phyloP scores from a whole-genome alignment of 139 green algal species.

The Chlamydomonas sphaeroides region DNA sequence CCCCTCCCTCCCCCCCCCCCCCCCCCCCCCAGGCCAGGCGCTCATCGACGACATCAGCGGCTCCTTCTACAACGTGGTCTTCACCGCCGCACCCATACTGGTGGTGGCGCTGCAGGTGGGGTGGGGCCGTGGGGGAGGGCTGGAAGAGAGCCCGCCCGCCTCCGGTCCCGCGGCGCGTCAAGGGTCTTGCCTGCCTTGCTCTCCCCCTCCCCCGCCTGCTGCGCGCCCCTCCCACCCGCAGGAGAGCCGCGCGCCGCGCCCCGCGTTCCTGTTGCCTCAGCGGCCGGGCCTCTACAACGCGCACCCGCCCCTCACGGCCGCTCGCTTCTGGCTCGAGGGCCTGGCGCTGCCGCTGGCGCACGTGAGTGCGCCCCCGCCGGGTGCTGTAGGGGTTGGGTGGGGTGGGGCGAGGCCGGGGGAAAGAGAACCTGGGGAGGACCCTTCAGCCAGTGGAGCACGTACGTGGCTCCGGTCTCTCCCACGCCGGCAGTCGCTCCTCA shows the following conservation, averaged over 20 bases:
- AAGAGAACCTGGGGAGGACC: too few species aligned
- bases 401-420: too few species aligned
- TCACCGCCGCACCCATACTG: slow-evolving; percentile 60
- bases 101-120: slow-evolving; percentile 58
- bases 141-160: too few species aligned
- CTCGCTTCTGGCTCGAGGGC: slow-evolving; percentile 17
- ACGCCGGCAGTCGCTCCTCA: too few species aligned
- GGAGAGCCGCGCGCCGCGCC: slow-evolving; percentile 12
- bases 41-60: slow-evolving; percentile 59
- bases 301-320: slow-evolving; percentile 58
- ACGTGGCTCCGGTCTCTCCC: too few species aligned
- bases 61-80: slow-evolving; percentile 67
- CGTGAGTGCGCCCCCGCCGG: too few species aligned
- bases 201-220: background rate
- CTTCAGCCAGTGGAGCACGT: too few species aligned
- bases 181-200: too few species aligned
- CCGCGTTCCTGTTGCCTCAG: background rate
- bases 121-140: background rate
- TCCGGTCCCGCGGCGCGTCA: too few species aligned
- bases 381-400: too few species aligned
- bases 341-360: slow-evolving; percentile 2
- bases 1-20: background rate
- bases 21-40: slow-evolving; percentile 13
- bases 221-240: background rate
- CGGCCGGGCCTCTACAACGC: slow-evolving; percentile 23